Evolutionary conservation across 2,329 filamentous ascomycete genomes (phyloP), one percentile per base, ranked within the genome.

Genomic region (Monilinia fructicola): DNA sequence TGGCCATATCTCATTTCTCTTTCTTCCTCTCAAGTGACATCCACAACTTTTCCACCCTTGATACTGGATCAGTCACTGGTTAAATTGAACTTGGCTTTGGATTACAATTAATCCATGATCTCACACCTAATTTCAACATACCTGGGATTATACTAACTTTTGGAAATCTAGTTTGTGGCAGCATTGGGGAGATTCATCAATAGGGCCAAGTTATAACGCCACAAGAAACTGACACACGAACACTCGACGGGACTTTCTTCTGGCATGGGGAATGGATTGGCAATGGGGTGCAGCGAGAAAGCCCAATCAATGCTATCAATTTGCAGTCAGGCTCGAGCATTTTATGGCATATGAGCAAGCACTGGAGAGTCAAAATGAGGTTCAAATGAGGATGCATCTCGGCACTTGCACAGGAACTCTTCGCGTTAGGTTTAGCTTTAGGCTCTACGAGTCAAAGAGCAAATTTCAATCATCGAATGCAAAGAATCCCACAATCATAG

Each of bases 321-420:
- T 60, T 14, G 28, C 12, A 26, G 9, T 23, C 4, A 10, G 9
- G 6, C 12, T 18, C n/a, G 12, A n/a, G n/a, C 16, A 50, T 38
- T 23, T 12, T 16, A 38, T 50, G 14, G 31, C 14, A 7, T 28
- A 18, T 35, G 21, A 23, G 58, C 21, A 50, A 23, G 58, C 21
- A 50, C 28, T 50, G n/a, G n/a, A 50, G 14, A 4, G 14, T 16
- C 35, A 16, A 40, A 23, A 23, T 4, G 21, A 3, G 44, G 7
- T 4, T 9, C 2, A 50, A 14, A 12, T 10, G 31, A 38, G 44
- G 12, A 52, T 52, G 12, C 12, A 16, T 28, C 58, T 50, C 26
- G 23, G 44, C 58, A 50, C 58, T 60, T 60, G 44, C 58, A 26
- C 31, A 6, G 18, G 18, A 14, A 50, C 4, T 60, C 42, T 60